Evolutionary conservation across 176 grass and related monocot species (phyloP).

Genomic region (Oryza rufipogon): DNA sequence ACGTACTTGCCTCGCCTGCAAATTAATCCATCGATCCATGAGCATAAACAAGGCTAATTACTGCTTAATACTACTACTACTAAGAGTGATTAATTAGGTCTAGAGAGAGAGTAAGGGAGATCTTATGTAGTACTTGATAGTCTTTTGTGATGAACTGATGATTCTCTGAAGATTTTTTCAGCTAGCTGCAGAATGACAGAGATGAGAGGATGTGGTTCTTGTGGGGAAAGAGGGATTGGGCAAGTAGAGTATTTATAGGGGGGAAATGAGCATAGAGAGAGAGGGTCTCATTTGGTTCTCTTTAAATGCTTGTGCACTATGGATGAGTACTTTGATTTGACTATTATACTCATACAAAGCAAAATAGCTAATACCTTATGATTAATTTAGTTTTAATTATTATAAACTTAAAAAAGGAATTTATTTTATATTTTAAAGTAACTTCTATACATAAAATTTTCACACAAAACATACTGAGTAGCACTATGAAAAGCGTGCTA

Average conservation of each 20-base stretch:
- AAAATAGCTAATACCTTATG: no score
- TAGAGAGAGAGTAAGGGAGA: background rate
- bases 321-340: constrained; percentile 23
- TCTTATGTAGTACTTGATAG: constrained; percentile 22
- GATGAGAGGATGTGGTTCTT: background rate
- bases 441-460: no score
- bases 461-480: no score
- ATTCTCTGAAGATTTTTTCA: background rate
- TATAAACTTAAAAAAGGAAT: no score
- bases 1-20: background rate
- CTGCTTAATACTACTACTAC: background rate
- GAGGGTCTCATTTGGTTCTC: constrained; percentile 56
- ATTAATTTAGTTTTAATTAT: no score
- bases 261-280: constrained; percentile 6
- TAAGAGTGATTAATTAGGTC: background rate
- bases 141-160: background rate
- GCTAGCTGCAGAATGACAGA: background rate
- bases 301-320: constrained; percentile 55
- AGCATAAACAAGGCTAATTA: constrained; percentile 3
- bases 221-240: constrained; percentile 26
- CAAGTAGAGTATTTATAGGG: constrained; percentile 64
- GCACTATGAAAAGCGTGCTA: no score
- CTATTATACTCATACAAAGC: background rate
- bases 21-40: background rate
- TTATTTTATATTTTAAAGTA: no score